Conservation (phyloP, 2,329 filamentous ascomycete species). For the Proliferodiscus dingleyae region DNA sequence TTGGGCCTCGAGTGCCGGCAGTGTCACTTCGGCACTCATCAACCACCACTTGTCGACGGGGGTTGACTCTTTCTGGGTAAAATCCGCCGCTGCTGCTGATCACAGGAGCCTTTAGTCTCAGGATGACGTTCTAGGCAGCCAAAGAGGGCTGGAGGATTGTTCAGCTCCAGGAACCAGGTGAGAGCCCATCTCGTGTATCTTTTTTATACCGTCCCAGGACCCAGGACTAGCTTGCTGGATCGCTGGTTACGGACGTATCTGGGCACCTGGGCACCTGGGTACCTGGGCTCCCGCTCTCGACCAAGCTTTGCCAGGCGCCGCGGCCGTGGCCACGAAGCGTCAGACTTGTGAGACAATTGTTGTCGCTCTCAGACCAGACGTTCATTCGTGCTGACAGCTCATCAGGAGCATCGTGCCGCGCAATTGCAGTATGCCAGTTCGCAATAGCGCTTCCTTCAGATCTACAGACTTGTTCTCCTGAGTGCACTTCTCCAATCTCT, state of each 20-base stretch:
- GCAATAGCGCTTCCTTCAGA: neutral
- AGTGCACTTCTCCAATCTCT: neutral
- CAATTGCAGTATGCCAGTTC: neutral
- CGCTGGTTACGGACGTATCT: neutral
- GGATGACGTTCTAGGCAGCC: neutral
- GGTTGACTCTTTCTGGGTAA: neutral
- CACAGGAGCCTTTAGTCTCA: neutral
- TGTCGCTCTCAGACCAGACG: neutral
- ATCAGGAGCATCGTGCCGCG: neutral
- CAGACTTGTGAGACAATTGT: constrained; percentile 2
- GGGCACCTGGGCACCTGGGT: too few relatives aligned
- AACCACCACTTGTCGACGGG: neutral
- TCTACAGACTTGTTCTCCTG: neutral
- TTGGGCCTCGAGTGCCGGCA: constrained; percentile 4
- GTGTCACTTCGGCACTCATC: neutral
- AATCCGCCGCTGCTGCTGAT: neutral
- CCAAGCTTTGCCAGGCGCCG: neutral
- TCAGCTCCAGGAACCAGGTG: neutral
- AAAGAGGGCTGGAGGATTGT: neutral
- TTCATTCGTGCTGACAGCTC: constrained; percentile 3
- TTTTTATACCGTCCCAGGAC: neutral
- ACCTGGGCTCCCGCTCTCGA: neutral
- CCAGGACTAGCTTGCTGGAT: neutral
- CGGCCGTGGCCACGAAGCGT: neutral
- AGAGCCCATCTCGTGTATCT: neutral